Evolutionary conservation across 2,329 filamentous ascomycete genomes (phyloP), one percentile per base, ranked within the genome.

Genomic region (Cercospora sp.): DNA sequence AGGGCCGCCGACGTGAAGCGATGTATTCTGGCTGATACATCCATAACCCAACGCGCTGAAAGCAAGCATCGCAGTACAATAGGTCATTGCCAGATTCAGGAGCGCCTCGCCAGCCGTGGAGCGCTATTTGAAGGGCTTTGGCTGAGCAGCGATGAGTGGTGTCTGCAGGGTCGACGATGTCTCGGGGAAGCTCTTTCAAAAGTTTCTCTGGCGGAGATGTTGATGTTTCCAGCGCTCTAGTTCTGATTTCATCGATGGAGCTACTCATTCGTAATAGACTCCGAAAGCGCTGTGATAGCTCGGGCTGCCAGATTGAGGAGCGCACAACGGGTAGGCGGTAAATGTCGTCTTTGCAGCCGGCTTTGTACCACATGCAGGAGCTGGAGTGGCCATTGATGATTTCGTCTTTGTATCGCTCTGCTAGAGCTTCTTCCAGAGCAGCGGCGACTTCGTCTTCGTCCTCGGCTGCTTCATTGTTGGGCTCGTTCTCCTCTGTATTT

Each of bases 11-110:
- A 5, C 62, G 62, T 3, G 30, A 51, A 13, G 49, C 51, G 4
- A 64, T 13, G 68, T 79, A 79, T 45, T 86, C 74, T 88, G 87
- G 79, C 90, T 93, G 78, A 79, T 97, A 98, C 83, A 99, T 90
- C 95, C 95, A 99, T 2, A 99, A 84, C 0, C 95, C 95, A 0
- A 98, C 84, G 1, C 94, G 89, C 68, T 95, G 89, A 76, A 97
- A 91, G 78, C 95, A 99, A 21, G 92, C 91, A 67, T 90, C 86
- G 79, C 95, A 99, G 4, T 89, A 89, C 5, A 91, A 89, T 16
- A 94, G 87, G 69, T 92, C 91, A 49, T 90, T 88, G 24, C 90
- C 87, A 1, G 88, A 81, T 65, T 77, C 89, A 79, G 74, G 88
- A 80, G 77, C 84, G 80, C 81, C 83, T n/a, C 77, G 76, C 83